Base-by-base conservation (phyloP, 495 filamentous ascomycete genomes). In the Barbatosphaeria neglecta region DNA sequence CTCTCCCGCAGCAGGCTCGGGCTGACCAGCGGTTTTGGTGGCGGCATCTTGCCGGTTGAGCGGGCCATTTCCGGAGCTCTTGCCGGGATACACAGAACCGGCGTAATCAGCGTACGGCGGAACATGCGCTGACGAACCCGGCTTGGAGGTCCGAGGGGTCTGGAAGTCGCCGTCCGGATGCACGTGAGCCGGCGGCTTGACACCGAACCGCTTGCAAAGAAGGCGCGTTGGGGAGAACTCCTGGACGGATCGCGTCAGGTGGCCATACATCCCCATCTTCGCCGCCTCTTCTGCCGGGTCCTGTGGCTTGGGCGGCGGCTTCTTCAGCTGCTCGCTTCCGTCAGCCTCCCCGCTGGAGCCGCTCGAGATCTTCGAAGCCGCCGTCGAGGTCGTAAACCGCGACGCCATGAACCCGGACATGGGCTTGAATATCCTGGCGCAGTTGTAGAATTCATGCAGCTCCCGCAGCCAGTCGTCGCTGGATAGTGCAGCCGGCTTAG, bases 131-230 rank as follows among this genome's bases (percentile, higher is more conserved):
- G 65, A 57, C 49, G 66, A 68, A 39, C 64, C 62, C 33, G 64
- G 63, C 47, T 63, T 66, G 50, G 46, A 25, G 20, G 43, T 11
- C 17, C 44, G 48, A 33, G 28, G 42, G 6, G 37, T 44, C 33
- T 66, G 65, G 46, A 58, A 41, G 23, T 59, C 71, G 15, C 76
- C 72, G 51, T 86, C 83, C 11, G 72, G 62, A 48, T 77, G 75
- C 15, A 86, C 83, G 68, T 87, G 77, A 10, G 72, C 73, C 0
- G 89, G 87, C 0, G 85, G 81, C 53, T 76, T 78, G 11, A 97
- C 81, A 53, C 87, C 86, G 55, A 97, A 95, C 17, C 92, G 73
- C 64, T 98, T 98, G 66, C 92, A 97, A 24, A 98, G 62, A 37
- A 98, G 62, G 43, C 88, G 72, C 8, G 84, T 80, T 11, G 93